A percentile compares a stretch with the other conserved stretches of the same genome.
Conservation (phyloP, 2,329 filamentous ascomycete species). For the Aspergillus fructus region DNA sequence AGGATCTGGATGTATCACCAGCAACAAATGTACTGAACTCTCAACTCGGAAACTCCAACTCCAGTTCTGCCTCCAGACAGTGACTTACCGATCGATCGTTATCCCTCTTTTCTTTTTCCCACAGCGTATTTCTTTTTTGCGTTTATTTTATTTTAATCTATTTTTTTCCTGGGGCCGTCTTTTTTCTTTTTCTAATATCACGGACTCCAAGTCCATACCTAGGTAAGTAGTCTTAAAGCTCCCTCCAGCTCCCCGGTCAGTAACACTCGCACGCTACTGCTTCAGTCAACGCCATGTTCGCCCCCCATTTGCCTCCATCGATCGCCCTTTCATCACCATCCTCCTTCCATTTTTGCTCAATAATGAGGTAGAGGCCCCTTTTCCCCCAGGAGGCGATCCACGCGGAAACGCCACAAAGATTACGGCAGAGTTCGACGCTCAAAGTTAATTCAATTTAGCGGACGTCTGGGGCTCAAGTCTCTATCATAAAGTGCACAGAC, state of each 20-base stretch:
- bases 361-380: background rate
- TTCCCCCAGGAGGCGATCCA: slow-evolving; percentile 16
- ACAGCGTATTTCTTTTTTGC: slow-evolving; percentile 3
- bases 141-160: background rate
- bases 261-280: background rate
- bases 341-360: slow-evolving; percentile 1
- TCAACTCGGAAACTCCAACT: slow-evolving; percentile 22
- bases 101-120: slow-evolving; percentile 6
- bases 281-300: background rate
- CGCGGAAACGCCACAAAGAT: slow-evolving; percentile 21
- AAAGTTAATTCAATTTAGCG: slow-evolving; percentile 5
- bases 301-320: slow-evolving; percentile 1
- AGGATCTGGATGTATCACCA: slow-evolving; percentile 25
- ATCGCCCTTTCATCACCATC: background rate
- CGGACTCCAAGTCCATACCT: background rate
- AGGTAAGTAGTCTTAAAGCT: slow-evolving; percentile 6
- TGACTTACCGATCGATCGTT: slow-evolving; percentile 24
- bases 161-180: slow-evolving; percentile 1
- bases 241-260: slow-evolving; percentile 4
- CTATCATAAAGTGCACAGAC: slow-evolving; percentile 37
- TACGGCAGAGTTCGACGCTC: slow-evolving; percentile 25
- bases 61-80: slow-evolving; percentile 8
- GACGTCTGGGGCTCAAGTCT: slow-evolving; percentile 14
- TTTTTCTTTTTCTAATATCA: slow-evolving; percentile 4
- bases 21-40: slow-evolving; percentile 5